Evolutionary conservation across 2,329 filamentous ascomycete species (phyloP).

Genomic region (Fonsecaea pedrosoi): DNA sequence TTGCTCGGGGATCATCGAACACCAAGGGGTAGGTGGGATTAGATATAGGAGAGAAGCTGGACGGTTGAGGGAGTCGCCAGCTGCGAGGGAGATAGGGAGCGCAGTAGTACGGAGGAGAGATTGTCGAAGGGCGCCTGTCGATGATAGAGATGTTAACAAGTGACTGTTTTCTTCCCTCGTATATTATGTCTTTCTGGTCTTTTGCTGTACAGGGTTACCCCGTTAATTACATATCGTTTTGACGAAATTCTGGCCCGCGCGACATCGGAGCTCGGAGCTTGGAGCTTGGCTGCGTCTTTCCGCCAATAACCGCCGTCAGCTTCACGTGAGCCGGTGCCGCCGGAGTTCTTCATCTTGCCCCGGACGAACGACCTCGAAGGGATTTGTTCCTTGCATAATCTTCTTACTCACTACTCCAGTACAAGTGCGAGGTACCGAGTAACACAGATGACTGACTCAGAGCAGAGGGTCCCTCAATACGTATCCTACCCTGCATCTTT

Average conservation of each 20-base stretch:
- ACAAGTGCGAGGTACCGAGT: too few relatives aligned
- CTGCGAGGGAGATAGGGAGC: neutral
- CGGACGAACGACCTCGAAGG: neutral
- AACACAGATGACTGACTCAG: too few relatives aligned
- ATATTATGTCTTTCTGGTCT: neutral
- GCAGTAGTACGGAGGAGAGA: neutral
- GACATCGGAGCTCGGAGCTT: constrained; percentile 24
- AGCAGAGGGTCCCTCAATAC: too few relatives aligned
- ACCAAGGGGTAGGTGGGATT: neutral
- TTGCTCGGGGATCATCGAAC: neutral
- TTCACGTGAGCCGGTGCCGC: neutral
- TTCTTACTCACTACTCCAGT: too few relatives aligned
- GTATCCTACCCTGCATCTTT: constrained; percentile 12
- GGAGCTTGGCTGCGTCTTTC: constrained; percentile 16
- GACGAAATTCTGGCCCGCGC: constrained; percentile 3
- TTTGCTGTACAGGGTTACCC: too few relatives aligned
- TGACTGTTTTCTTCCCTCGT: neutral
- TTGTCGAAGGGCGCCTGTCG: constrained; percentile 11
- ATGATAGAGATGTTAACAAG: neutral
- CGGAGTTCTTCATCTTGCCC: constrained; percentile 9
- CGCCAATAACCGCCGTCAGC: constrained; percentile 9
- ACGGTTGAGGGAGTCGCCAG: neutral
- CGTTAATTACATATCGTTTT: neutral
- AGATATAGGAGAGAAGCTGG: neutral
- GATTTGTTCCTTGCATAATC: too few relatives aligned